Conservation (phyloP, 257 asterid species). For the Echium plantagineum region DNA sequence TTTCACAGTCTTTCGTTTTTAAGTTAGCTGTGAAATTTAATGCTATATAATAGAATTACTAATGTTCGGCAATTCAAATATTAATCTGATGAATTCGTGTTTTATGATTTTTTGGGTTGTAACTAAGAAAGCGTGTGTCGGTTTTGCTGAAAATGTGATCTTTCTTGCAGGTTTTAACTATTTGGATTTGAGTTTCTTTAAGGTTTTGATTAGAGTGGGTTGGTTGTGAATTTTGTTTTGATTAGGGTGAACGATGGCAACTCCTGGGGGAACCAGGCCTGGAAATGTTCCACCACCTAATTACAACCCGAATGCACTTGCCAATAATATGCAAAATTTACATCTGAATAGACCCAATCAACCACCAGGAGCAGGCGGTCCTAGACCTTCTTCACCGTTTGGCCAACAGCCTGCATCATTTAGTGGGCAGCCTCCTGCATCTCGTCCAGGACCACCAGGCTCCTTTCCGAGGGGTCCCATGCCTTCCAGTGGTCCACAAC, state of each 20-base stretch:
- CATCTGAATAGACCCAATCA: conserved; percentile 73
- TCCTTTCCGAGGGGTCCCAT: conserved; percentile 47
- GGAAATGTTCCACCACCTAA: conserved; percentile 61
- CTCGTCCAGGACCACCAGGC: conserved; percentile 78
- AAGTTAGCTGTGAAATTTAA: not conserved
- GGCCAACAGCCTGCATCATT: conserved; percentile 75
- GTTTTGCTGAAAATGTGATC: not conserved
- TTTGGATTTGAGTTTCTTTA: not conserved
- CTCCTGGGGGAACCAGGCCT: conserved; percentile 91
- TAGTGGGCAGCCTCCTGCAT: conserved; percentile 26
- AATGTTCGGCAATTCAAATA: not conserved
- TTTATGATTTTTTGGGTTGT: not conserved
- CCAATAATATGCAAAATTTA: conserved; percentile 72
- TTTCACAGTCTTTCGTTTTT: not conserved
- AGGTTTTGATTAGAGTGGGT: not conserved
- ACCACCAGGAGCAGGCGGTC: conserved; percentile 39
- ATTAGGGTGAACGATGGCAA: conserved; percentile 45
- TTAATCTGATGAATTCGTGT: not conserved
- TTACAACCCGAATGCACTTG: conserved; percentile 65
- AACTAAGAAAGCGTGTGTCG: not conserved
- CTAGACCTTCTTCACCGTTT: conserved; percentile 68
- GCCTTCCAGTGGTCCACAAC: conserved; percentile 55
- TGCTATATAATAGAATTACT: not conserved
- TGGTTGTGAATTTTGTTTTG: not conserved
- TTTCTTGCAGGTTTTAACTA: not conserved